Evolutionary conservation across 106 monocot species (phyloP).

Genomic region (Dendrobium officinale): DNA sequence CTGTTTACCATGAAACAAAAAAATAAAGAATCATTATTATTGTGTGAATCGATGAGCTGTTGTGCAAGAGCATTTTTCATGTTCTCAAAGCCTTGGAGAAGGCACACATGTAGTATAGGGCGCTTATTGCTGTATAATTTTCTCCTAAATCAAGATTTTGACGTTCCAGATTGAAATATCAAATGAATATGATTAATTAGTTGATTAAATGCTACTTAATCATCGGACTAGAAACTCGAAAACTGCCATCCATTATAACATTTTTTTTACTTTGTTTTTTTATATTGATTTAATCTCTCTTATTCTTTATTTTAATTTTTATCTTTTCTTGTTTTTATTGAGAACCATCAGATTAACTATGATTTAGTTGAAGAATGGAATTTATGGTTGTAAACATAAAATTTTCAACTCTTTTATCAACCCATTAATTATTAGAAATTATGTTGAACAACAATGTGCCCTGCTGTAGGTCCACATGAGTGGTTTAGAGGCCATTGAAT

Average conservation of each 20-base stretch:
- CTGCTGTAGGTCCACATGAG: background rate
- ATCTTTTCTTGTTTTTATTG: background rate
- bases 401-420: background rate
- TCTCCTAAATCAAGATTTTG: background rate
- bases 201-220: background rate
- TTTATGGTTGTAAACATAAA: background rate
- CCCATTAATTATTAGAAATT: background rate
- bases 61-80: background rate
- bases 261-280: background rate
- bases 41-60: no score
- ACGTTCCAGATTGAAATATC: background rate
- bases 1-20: no score
- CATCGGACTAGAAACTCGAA: no score
- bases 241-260: no score
- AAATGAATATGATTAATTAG: background rate
- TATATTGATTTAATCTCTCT: background rate
- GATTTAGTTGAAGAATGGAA: background rate
- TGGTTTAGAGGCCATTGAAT: background rate
- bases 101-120: no score
- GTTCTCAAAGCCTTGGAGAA: background rate
- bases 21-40: no score
- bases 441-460: background rate
- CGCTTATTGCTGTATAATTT: background rate
- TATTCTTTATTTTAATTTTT: background rate
- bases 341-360: background rate